Base-by-base conservation (phyloP, 352 stramenopile genomes). In the Pythium aristosporum region DNA sequence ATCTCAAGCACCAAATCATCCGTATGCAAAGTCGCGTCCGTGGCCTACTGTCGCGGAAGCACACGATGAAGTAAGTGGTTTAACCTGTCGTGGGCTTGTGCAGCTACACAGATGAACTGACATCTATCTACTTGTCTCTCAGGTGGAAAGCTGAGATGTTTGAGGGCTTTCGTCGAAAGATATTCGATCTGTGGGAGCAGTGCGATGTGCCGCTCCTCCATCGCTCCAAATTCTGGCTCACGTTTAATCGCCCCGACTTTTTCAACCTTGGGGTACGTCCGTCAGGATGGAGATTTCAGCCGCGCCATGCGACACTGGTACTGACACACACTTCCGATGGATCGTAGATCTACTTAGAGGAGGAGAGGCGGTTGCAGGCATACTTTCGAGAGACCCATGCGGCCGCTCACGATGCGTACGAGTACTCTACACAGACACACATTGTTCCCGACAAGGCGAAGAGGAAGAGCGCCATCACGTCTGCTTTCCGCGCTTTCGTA, bases 181-280 rank as follows among this genome's bases (percentile, higher is more conserved):
- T 91, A n/a, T 92, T 89, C 42, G 76, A 82, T 39, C 48, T 91
- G 34, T 94, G 85, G 85, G 66, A 80, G 30, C 71, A 80, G 46
- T 87, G 76, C 39, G 75, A 88, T 51, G 82, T 85, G 16, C 78
- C 85, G 7, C 55, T 94, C 21, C 63, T 91, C 0, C 78, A 94
- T 67, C 75, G 85, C 18, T 90, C 85, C 50, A 91, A 92, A 57
- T 94, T 94, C 55, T 94, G 85, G 85, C 67, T 92, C 41, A 88
- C 75, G 12, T 94, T 91, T 63, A 85, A 90, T 58, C 67, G 65
- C 16, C 53, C 72, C 2, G 80, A 94, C 56, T 94, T 90, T 36
- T 90, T 94, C 60, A 88, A 82, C 55, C 75, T 94, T 48, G 83
- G 83, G 3, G 82, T 91, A 63, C 10, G 78, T 71, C 18, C 25